These are phyloP conservation scores for Amanita bisporigera DNA, from an alignment of 1,284 basidiomycete species.

Conservation along the genomic window DNA sequence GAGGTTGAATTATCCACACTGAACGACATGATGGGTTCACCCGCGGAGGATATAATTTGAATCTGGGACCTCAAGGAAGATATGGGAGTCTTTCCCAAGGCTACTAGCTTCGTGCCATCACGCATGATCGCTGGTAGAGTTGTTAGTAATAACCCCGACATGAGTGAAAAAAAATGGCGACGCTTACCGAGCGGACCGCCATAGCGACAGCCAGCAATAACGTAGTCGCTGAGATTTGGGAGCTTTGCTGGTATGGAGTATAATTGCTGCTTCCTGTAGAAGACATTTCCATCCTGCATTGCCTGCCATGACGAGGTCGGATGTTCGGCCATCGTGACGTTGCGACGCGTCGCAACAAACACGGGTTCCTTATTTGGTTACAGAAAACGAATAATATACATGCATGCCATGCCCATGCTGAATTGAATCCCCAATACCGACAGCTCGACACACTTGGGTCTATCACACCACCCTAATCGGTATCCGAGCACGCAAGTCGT, in stretches of 20 bases:
- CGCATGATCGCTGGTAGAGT: constrained; percentile 77
- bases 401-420: not conserved
- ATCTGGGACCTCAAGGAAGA: constrained; percentile 77
- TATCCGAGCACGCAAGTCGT: constrained; percentile 62
- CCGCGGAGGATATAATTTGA: constrained; percentile 76
- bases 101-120: constrained; percentile 82
- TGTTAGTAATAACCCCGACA: not conserved
- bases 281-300: constrained; percentile 78
- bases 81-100: constrained; percentile 67
- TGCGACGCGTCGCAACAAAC: not conserved
- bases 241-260: constrained; percentile 87
- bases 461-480: constrained; percentile 60
- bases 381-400: not conserved
- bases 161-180: constrained; percentile 19
- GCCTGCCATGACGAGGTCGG: constrained; percentile 81
- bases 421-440: not conserved
- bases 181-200: constrained; percentile 85
- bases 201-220: constrained; percentile 82
- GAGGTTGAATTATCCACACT: constrained; percentile 62
- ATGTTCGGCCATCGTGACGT: constrained; percentile 56
- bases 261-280: constrained; percentile 81
- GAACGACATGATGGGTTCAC: constrained; percentile 67
- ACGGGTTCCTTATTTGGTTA: constrained; percentile 5
- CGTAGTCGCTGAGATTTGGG: constrained; percentile 80
- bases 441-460: not conserved